These are phyloP conservation scores for Ophiostoma tasmaniense DNA, from an alignment of 2,329 filamentous ascomycete species.

Conservation along the genomic window DNA sequence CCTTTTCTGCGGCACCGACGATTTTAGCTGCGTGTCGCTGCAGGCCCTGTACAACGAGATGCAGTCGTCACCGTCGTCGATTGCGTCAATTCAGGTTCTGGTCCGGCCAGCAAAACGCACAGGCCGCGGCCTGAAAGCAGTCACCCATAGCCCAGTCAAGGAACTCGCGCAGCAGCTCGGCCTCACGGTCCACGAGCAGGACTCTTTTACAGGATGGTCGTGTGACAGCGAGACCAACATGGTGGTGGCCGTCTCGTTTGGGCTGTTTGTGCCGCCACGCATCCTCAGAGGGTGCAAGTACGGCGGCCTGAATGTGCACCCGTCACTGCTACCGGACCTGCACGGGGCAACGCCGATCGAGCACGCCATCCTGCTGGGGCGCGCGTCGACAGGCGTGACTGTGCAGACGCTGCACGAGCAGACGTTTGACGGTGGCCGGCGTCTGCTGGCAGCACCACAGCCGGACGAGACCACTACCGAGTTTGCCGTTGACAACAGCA, in stretches of 20 bases:
- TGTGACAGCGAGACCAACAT: conserved; percentile 51
- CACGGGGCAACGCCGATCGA: conserved; percentile 81
- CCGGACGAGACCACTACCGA: too few species aligned
- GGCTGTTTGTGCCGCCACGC: conserved; percentile 72
- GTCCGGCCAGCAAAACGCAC: conserved; percentile 69
- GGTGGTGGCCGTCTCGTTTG: conserved; percentile 89
- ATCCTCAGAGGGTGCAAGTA: conserved; percentile 64
- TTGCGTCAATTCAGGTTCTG: conserved; percentile 77
- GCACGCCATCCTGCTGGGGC: conserved; percentile 62
- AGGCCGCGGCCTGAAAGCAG: conserved; percentile 62
- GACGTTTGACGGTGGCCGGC: conserved; percentile 68
- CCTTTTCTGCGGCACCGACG: conserved; percentile 89
- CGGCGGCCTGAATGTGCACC: conserved; percentile 88
- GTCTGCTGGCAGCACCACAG: conserved; percentile 60
- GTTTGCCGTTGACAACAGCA: conserved; percentile 25
- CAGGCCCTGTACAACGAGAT: conserved; percentile 55
- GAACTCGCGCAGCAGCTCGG: conserved; percentile 52
- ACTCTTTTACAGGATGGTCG: conserved; percentile 69
- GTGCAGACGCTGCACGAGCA: conserved; percentile 76
- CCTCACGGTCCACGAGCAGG: conserved; percentile 62
- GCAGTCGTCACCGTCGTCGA: conserved; percentile 35
- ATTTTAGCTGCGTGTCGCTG: conserved; percentile 76
- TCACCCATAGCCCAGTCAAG: conserved; percentile 52
- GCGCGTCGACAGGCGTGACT: conserved; percentile 61
- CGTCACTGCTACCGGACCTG: conserved; percentile 79